These are phyloP conservation scores for Pistacia integerrima DNA, from an alignment of 345 rosid species.

Conservation along the genomic window DNA sequence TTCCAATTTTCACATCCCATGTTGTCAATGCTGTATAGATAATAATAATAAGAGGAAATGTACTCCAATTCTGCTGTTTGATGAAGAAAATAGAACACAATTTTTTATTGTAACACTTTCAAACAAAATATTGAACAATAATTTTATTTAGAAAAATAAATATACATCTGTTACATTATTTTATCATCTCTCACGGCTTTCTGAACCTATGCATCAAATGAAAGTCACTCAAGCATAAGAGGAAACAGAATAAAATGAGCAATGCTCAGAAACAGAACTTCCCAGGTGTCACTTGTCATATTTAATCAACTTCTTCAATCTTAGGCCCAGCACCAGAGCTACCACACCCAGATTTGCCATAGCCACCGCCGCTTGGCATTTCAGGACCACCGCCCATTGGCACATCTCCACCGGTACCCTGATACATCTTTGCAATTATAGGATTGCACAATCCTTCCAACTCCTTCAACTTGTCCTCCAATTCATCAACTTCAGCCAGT, in stretches of 20 bases:
- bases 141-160: not conserved
- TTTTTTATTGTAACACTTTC: too few species aligned
- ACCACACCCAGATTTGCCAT: not conserved
- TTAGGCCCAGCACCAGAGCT: conserved; percentile 29
- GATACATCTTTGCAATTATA: conserved; percentile 36
- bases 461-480: conserved; percentile 37
- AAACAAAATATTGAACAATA: not conserved
- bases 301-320: conserved; percentile 41
- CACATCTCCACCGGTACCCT: conserved; percentile 24
- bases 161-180: not conserved
- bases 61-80: too few species aligned
- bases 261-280: not conserved
- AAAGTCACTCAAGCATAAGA: not conserved
- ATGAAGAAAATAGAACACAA: too few species aligned
- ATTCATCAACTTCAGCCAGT: conserved; percentile 35
- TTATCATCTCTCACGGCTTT: not conserved
- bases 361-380: conserved; percentile 7
- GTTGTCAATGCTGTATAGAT: too few species aligned
- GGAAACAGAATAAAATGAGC: not conserved
- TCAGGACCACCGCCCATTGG: conserved; percentile 13
- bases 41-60: too few species aligned
- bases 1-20: conserved; percentile 29
- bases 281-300: too few species aligned
- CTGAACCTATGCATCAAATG: not conserved
- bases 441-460: conserved; percentile 35